Base-by-base conservation (phyloP, 176 grass and related monocot genomes). In the Ananas comosus region DNA sequence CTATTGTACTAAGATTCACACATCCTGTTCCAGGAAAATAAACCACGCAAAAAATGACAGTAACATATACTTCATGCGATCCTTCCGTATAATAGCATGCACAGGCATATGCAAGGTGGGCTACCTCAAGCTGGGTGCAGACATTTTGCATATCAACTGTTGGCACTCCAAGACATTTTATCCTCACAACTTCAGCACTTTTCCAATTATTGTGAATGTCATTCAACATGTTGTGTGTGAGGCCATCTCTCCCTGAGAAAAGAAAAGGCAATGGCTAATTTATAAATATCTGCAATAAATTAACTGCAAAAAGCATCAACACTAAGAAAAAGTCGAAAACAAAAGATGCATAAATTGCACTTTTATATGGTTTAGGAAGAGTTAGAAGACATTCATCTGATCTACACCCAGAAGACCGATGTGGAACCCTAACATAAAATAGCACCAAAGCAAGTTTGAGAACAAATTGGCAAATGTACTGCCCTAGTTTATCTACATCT, bases 161-260 rank as follows among this genome's bases (percentile, higher is more conserved):
- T 10, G 92, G 88, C 59, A 96, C 86, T 13, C 92, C 92, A 2
- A 96, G 83, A 73, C 92, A 96, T 80, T 96, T 96, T 57, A 96
- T 75, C 71, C 93, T 87, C 13, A 96, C 71, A 1, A 71, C 88
- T 14, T 96, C 88, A 3, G 73, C 77, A 29, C 69, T 75, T 69
- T 92, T 92, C 89, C 89, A 92, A 66, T 92, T 83, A 50, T 92
- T 96, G 47, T 96, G 88, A 56, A 90, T 85, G 65, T 96, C 93
- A 78, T 87, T 88, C n/a, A 96, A 82, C 93, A 92, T 96, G 79
- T 96, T 96, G 50, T 96, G 92, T 59, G 92, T 96, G 64, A 96
- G 81, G n/a, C 92, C 92, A 85, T 88, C 93, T 87, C 83, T 89
- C 51, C 92, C 93, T 96, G 61, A 3, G 64, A 16, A 72, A 61